Evolutionary conservation across 495 filamentous ascomycete genomes (phyloP).

Genomic region (Penicillium macrosclerotiorum): DNA sequence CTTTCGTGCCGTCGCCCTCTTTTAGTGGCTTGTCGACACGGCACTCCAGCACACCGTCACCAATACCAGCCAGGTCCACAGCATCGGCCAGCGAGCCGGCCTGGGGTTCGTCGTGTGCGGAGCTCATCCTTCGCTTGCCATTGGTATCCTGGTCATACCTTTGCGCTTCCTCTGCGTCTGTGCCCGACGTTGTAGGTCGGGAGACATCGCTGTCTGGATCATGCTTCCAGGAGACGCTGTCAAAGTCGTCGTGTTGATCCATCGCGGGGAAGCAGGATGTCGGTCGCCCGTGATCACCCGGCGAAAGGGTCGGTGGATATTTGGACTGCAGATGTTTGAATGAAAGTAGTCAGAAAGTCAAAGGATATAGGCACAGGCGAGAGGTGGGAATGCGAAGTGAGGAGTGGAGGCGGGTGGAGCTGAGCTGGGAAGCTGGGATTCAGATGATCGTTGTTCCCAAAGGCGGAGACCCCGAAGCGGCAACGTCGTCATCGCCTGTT

Average conservation of each 20-base stretch:
- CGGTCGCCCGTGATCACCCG: conserved; percentile 19
- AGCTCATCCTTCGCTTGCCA: conserved; percentile 54
- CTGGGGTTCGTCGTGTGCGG: conserved; percentile 46
- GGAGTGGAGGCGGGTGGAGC: conserved; percentile 15
- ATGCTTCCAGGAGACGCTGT: conserved; percentile 58
- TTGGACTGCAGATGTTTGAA: neutral
- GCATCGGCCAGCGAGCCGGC: conserved; percentile 55
- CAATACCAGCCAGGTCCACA: conserved; percentile 65
- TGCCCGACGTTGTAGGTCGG: conserved; percentile 47
- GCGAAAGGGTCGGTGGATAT: conserved; percentile 3
- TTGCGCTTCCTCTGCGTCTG: conserved; percentile 36
- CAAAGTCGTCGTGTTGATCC: conserved; percentile 57
- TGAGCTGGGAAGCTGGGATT: conserved; percentile 18
- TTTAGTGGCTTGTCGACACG: conserved; percentile 78
- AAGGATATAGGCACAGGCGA: neutral
- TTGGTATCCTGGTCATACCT: conserved; percentile 39
- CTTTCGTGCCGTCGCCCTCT: conserved; percentile 95
- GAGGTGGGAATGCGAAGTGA: conserved; percentile 1
- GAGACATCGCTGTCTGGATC: conserved; percentile 50
- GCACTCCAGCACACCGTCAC: conserved; percentile 79
- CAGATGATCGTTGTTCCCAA: conserved; percentile 29
- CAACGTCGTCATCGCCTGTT: conserved; percentile 27
- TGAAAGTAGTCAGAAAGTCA: neutral
- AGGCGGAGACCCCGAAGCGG: conserved; percentile 30
- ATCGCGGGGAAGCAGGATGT: conserved; percentile 31